These are phyloP conservation scores for Phlyctochytrium bullatum DNA, from an alignment of 192 early-diverging fungal species.

Conservation along the genomic window DNA sequence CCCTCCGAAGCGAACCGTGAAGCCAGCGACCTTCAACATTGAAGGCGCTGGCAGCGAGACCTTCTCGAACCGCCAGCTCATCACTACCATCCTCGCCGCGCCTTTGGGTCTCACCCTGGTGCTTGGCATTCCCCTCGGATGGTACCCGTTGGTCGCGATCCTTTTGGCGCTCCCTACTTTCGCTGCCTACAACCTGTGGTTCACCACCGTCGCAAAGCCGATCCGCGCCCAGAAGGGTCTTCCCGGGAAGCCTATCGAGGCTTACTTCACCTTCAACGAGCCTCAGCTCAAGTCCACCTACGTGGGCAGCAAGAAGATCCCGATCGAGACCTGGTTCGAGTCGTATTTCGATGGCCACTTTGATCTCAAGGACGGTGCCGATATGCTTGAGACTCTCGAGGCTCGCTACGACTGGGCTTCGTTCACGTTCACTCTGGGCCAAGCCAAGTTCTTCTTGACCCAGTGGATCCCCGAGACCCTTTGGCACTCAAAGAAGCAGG, in stretches of 20 bases:
- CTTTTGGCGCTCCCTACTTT: slow-evolving; percentile 71
- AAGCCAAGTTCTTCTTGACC: slow-evolving; percentile 88
- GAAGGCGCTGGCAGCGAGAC: slow-evolving; percentile 84
- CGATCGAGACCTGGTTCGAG: slow-evolving; percentile 98
- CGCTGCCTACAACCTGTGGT: slow-evolving; percentile 64
- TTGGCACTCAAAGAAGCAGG: slow-evolving; percentile 96
- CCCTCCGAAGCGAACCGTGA: too few relatives aligned
- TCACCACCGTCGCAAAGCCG: slow-evolving; percentile 63
- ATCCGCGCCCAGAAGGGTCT: slow-evolving; percentile 62
- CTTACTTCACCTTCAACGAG: slow-evolving; percentile 89
- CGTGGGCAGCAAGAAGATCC: slow-evolving; percentile 79
- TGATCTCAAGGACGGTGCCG: slow-evolving; percentile 70
- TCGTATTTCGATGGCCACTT: slow-evolving; percentile 95
- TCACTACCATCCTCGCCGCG: slow-evolving; percentile 55
- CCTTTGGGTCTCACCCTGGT: slow-evolving; percentile 66
- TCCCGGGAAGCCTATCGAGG: slow-evolving; percentile 77
- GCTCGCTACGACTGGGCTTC: slow-evolving; percentile 91
- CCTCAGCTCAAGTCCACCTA: slow-evolving; percentile 70
- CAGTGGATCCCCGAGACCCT: slow-evolving; percentile 98
- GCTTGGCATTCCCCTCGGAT: slow-evolving; percentile 59
- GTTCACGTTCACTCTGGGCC: slow-evolving; percentile 81
- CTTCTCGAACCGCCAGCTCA: slow-evolving; percentile 73
- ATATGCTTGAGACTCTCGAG: slow-evolving; percentile 85
- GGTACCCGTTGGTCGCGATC: slow-evolving; percentile 56
- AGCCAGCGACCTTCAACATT: slow-evolving; percentile 52